Evolutionary conservation across 192 early-diverging fungal genomes (phyloP).

Genomic region (Coemansia javaensis): DNA sequence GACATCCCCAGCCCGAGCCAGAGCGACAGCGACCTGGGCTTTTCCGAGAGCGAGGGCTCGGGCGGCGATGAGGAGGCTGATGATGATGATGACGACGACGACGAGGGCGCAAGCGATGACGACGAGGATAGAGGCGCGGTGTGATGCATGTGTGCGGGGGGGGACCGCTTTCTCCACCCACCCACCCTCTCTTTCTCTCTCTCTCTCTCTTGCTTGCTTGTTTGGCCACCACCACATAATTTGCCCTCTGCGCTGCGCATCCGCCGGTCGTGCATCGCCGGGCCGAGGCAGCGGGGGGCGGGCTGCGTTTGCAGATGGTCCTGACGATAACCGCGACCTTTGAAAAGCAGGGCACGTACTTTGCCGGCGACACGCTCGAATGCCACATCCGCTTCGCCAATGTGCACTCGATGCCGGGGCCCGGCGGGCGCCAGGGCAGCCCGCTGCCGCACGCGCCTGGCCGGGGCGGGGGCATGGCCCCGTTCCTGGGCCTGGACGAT

Average conservation of each 20-base stretch:
- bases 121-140: too few relatives aligned
- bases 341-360: conserved; percentile 47
- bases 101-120: background rate
- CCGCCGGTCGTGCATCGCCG: too few relatives aligned
- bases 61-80: conserved; percentile 24
- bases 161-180: too few relatives aligned
- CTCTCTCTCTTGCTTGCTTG: too few relatives aligned
- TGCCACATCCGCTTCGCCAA: conserved; percentile 48
- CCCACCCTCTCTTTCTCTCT: too few relatives aligned
- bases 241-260: too few relatives aligned
- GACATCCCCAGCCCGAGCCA: conserved; percentile 27
- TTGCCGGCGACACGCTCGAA: conserved; percentile 49
- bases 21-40: conserved; percentile 50
- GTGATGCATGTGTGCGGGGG: too few relatives aligned
- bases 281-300: too few relatives aligned
- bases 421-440: background rate
- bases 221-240: too few relatives aligned
- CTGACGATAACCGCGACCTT: conserved; percentile 49
- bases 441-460: conserved; percentile 4
- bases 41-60: conserved; percentile 43
- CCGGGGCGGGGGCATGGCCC: too few relatives aligned
- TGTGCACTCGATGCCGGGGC: conserved; percentile 12
- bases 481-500: conserved; percentile 12
- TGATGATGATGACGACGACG: too few relatives aligned
- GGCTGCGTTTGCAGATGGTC: conserved; percentile 28